These are phyloP conservation scores for Boletus mariae DNA, from an alignment of 1,284 basidiomycete genomes.

Conservation along the genomic window DNA sequence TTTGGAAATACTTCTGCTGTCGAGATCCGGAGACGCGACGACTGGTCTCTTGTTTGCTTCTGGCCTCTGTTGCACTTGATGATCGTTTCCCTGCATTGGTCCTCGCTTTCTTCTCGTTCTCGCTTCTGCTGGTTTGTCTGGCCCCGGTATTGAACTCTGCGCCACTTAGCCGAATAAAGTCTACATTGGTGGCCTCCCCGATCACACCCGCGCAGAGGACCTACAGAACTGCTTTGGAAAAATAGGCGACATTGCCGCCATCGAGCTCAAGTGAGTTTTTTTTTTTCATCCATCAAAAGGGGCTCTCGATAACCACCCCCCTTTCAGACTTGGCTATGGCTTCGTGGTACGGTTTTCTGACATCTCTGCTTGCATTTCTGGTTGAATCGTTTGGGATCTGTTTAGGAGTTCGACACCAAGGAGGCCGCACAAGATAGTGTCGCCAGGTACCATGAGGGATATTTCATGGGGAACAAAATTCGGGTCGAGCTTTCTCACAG, in stretches of 20 bases:
- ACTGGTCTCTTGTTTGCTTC: constrained; percentile 21
- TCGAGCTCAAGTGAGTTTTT: constrained; percentile 74
- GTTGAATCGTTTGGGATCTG: background rate
- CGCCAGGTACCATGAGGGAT: constrained; percentile 79
- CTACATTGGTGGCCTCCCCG: constrained; percentile 82
- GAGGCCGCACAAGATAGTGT: constrained; percentile 82
- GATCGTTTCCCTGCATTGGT: constrained; percentile 27
- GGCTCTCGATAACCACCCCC: constrained; percentile 7
- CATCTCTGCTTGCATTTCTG: background rate
- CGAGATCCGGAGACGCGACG: constrained; percentile 17
- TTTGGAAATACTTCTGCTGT: constrained; percentile 16
- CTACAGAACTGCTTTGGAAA: constrained; percentile 80
- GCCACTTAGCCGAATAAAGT: constrained; percentile 81
- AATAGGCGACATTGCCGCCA: constrained; percentile 69
- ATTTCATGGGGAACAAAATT: constrained; percentile 86
- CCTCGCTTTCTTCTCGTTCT: constrained; percentile 46
- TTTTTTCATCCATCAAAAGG: background rate
- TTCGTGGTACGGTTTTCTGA: constrained; percentile 62
- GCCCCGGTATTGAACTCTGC: constrained; percentile 59
- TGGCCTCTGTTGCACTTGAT: constrained; percentile 22
- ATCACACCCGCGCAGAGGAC: constrained; percentile 79
- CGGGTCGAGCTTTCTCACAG: constrained; percentile 80
- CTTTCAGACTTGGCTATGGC: constrained; percentile 66
- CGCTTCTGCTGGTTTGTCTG: constrained; percentile 40
- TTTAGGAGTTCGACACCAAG: constrained; percentile 74